Percentiles rank a stretch among this genome's conserved stretches.
These are phyloP conservation scores for Aquilaria agallochum DNA, from an alignment of 441 rosid genomes.

Conservation along the genomic window DNA sequence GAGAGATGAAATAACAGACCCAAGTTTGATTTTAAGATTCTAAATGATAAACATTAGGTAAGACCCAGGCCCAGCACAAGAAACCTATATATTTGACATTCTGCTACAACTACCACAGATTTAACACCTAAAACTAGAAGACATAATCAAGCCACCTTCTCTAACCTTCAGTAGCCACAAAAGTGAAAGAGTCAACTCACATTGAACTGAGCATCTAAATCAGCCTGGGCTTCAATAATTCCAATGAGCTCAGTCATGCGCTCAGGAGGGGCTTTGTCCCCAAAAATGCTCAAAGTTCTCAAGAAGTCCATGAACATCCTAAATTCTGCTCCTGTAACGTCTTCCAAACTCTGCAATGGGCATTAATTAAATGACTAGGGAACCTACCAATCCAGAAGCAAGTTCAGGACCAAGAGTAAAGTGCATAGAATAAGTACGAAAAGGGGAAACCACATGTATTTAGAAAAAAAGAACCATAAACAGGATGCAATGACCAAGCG, in stretches of 20 bases:
- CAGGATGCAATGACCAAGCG: no score
- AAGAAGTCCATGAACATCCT: constrained; percentile 98
- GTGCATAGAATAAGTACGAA: not conserved
- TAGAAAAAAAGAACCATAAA: no score
- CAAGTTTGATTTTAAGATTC: no score
- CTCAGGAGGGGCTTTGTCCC: constrained; percentile 89
- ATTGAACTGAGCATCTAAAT: constrained; percentile 81
- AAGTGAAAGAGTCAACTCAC: constrained; percentile 32
- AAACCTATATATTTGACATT: no score
- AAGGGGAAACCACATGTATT: not conserved
- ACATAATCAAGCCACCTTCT: no score
- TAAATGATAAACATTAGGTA: no score
- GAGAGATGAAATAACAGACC: no score
- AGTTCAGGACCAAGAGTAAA: not conserved
- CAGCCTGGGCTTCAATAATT: constrained; percentile 94
- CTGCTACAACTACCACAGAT: no score
- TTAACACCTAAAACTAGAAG: no score
- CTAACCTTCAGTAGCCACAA: no score
- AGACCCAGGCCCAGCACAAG: no score
- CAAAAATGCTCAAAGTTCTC: constrained; percentile 83
- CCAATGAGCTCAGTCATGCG: constrained; percentile 90
- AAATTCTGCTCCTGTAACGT: constrained; percentile 95
- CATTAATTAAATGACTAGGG: constrained; percentile 18
- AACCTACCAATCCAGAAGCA: not conserved
- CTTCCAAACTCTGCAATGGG: constrained; percentile 71